Percentiles rank a stretch among this genome's conserved stretches.
These are phyloP conservation scores for Aotearoamyces nothofagi DNA, from an alignment of 2,329 filamentous ascomycete genomes.

Conservation along the genomic window DNA sequence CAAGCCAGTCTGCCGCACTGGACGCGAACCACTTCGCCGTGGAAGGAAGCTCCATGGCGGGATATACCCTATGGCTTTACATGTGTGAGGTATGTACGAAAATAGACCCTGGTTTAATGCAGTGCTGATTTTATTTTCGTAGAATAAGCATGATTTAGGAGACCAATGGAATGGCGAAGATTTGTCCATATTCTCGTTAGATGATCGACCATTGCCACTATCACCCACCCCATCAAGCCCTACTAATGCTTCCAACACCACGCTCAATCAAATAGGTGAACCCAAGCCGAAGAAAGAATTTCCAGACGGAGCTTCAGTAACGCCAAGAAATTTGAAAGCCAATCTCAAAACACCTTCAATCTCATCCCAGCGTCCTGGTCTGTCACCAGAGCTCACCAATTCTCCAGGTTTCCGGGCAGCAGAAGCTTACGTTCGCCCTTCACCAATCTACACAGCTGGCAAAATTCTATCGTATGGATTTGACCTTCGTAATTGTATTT, in stretches of 20 bases:
- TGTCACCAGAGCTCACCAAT: constrained; percentile 41
- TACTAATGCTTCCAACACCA: constrained; percentile 30
- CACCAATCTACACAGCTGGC: constrained; percentile 62
- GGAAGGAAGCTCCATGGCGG: constrained; percentile 70
- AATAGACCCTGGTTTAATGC: too few relatives aligned
- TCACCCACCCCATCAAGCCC: constrained; percentile 31
- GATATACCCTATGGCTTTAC: constrained; percentile 85
- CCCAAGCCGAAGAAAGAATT: constrained; percentile 23
- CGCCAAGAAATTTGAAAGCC: constrained; percentile 59
- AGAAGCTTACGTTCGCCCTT: constrained; percentile 82
- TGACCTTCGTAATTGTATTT: constrained; percentile 65
- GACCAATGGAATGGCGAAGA: constrained; percentile 98
- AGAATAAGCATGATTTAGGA: constrained; percentile 79
- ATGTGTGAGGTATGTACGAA: constrained; percentile 45
- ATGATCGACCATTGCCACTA: constrained; percentile 53
- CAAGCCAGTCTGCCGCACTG: constrained; percentile 79
- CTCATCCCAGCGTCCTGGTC: constrained; percentile 36
- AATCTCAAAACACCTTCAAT: constrained; percentile 56
- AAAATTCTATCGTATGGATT: constrained; percentile 60
- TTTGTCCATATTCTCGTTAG: constrained; percentile 72
- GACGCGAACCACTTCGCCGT: constrained; percentile 93
- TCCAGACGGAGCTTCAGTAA: constrained; percentile 43
- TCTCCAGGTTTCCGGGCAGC: constrained; percentile 71
- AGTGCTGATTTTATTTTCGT: too few relatives aligned
- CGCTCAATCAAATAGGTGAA: constrained; percentile 25